Conservation (phyloP, 805 yeast genomes). For the Lachancea meyersii region DNA sequence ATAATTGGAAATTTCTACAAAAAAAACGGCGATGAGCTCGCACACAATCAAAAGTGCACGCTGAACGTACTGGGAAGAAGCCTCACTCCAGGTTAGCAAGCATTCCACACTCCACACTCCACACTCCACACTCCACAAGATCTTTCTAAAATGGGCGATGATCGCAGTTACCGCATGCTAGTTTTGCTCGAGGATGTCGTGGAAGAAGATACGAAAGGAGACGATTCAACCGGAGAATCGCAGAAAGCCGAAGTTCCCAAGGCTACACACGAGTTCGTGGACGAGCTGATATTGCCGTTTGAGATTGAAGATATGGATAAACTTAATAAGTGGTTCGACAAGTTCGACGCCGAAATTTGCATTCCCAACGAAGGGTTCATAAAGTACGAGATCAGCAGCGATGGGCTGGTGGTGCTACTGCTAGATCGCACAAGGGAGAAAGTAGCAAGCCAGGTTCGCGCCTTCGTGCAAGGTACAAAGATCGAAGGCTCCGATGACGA, state of each 20-base stretch:
- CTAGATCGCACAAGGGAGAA: constrained; percentile 26
- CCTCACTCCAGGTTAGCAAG: no score
- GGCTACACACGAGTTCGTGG: constrained; percentile 31
- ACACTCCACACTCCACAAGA: no score
- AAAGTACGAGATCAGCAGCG: constrained; percentile 35
- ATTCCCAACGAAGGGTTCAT: constrained; percentile 36
- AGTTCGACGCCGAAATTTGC: constrained; percentile 33
- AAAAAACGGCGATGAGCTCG: constrained; percentile 3
- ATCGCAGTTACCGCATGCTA: constrained; percentile 27
- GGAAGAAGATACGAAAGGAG: constrained; percentile 2
- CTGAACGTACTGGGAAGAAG: neutral
- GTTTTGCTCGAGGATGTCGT: constrained; percentile 27
- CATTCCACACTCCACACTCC: no score
- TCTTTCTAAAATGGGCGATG: constrained; percentile 15
- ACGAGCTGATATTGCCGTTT: constrained; percentile 29
- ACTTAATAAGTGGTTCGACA: constrained; percentile 33
- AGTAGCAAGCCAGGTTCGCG: constrained; percentile 24
- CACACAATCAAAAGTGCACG: neutral
- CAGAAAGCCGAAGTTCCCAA: constrained; percentile 12
- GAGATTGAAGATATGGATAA: constrained; percentile 29
- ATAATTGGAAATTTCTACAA: constrained; percentile 1
- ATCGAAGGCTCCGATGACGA: neutral
- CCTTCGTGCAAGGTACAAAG: constrained; percentile 20
- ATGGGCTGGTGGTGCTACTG: constrained; percentile 32
- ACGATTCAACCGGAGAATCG: no score